Base-by-base conservation (phyloP, 73 alveolate species). In the Paramecium sonneborni region DNA sequence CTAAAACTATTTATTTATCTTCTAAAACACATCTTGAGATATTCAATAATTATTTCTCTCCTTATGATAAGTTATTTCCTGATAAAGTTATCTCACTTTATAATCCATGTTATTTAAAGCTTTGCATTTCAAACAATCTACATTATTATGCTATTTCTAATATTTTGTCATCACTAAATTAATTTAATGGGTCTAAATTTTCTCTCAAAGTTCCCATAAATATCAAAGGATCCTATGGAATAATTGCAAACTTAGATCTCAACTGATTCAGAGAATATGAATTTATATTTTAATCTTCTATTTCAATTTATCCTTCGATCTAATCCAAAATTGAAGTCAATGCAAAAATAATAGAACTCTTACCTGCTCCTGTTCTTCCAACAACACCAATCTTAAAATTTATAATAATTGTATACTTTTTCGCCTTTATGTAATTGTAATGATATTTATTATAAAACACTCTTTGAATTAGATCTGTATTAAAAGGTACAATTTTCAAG, bases 381-480 rank as follows among this genome's bases (percentile, higher is more conserved):
- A 96, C 94, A 21, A 96, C 89, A 39, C 98, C 99, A 0, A 93
- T 76, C 93, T 95, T 93, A 82, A 52, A 52, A n/a, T 20, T 52
- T 4, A n/a, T n/a, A 52, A 43, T 38, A 21, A 15, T 6, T 15
- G 5, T 35, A 4, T 35, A 82, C 92, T 82, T 46, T 82, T 37
- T 38, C 24, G 6, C 92, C 92, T 14, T 57, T 58, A 1, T 39
- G 23, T 21, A 82, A 44, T 11, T 39, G 32, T 20, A 82, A 82
- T 0, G 69, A 35, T 82, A 82, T 18, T 39, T 82, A 11, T 44
- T 35, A 23, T 20, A 82, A 46, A 0, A 82, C 92, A 39, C 52
- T 26, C 10, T 82, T 62, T 10, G 62, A 82, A 23, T 37, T 62
- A 20, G 39, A 35, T 43, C 92, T 82, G 5, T 82, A 82, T 20